Conservation (phyloP, 371 early-diverging fungal genomes). For the Nematocida sp. region DNA sequence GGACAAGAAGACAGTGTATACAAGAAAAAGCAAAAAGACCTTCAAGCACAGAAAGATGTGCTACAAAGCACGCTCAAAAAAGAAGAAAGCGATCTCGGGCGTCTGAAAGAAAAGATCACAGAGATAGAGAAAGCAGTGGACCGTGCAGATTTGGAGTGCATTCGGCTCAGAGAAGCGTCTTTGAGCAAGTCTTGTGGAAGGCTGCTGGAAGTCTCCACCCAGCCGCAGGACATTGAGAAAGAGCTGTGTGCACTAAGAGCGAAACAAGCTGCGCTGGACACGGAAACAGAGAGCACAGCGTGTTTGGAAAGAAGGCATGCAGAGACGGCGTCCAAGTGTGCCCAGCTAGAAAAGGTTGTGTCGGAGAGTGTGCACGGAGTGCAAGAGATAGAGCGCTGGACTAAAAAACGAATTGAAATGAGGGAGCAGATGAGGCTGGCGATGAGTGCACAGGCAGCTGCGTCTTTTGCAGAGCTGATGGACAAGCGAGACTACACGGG, state of each 20-base stretch:
- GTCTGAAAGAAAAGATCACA: conserved; percentile 1
- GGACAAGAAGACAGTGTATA: neutral
- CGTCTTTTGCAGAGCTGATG: conserved; percentile 55
- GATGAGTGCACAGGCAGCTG: conserved; percentile 46
- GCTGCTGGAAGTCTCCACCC: neutral
- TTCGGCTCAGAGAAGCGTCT: neutral
- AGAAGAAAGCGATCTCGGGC: neutral
- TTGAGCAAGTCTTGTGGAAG: neutral
- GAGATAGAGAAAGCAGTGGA: neutral
- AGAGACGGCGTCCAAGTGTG: neutral
- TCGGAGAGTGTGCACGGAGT: conserved; percentile 11
- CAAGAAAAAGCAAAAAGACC: neutral
- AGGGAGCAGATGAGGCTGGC: conserved; percentile 57
- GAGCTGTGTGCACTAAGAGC: conserved; percentile 1
- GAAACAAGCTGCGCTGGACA: neutral
- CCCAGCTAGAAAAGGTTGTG: neutral
- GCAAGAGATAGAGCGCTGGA: conserved; percentile 26
- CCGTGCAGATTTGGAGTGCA: neutral
- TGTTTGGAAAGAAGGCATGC: neutral
- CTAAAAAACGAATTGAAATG: conserved; percentile 51
- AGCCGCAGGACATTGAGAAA: conserved; percentile 6
- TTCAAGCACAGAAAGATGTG: neutral
- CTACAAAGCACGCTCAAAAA: neutral
- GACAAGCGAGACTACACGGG: conserved; percentile 74
- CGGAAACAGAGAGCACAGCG: neutral